These are phyloP conservation scores for Metschnikowia bowlesiae DNA, from an alignment of 805 yeast species.

Conservation along the genomic window DNA sequence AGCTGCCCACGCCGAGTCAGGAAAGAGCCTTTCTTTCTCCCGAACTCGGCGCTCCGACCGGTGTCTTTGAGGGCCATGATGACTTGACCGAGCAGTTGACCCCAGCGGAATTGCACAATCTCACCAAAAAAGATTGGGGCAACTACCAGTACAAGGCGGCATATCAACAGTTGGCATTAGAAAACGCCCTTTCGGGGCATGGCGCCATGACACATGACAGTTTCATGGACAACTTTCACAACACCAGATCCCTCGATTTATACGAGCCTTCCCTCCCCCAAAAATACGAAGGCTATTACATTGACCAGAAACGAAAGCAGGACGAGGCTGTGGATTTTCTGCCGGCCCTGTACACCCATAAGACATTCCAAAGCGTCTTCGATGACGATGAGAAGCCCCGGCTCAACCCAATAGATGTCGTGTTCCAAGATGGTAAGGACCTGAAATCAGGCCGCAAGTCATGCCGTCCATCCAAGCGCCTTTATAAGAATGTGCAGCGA, in stretches of 20 bases:
- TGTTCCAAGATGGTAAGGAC: constrained; percentile 26
- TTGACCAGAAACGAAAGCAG: constrained; percentile 32
- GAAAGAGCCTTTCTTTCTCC: not conserved
- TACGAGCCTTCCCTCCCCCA: constrained; percentile 11
- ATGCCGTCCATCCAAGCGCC: constrained; percentile 19
- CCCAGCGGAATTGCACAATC: constrained; percentile 32
- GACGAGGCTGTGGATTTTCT: constrained; percentile 29
- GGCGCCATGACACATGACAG: not conserved
- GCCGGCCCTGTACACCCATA: constrained; percentile 36
- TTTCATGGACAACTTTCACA: not conserved
- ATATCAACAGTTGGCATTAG: not conserved
- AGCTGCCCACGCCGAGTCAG: not conserved
- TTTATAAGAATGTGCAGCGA: constrained; percentile 21
- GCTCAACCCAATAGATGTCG: constrained; percentile 39
- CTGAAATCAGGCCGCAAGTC: constrained; percentile 22
- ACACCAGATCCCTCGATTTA: not conserved
- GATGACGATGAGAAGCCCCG: constrained; percentile 25
- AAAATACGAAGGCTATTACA: constrained; percentile 29
- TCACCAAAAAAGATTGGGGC: not conserved
- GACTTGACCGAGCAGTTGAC: constrained; percentile 31
- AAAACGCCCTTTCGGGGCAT: not conserved
- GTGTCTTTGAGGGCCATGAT: constrained; percentile 14
- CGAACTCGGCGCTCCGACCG: not conserved
- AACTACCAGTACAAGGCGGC: not conserved
- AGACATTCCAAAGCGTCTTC: constrained; percentile 37